Base-by-base conservation (phyloP, 306 rosid genomes). In the Quercus glauca region DNA sequence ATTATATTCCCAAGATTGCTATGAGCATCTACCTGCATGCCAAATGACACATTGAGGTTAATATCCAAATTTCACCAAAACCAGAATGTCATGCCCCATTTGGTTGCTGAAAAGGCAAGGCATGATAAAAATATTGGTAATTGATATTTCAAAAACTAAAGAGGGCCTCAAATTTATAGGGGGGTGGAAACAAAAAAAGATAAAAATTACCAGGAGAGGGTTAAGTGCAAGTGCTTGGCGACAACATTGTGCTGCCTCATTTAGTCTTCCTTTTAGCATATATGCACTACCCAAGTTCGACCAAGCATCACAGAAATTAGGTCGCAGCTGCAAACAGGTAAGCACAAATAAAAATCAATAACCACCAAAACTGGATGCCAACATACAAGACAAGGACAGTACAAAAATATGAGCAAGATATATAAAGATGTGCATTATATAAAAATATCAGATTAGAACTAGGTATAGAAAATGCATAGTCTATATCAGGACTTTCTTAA, bases 271-370 rank as follows among this genome's bases (percentile, higher is more conserved):
- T 86, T 96, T 96, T 61, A 97, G 89, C 99, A 96, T 96, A 89
- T 96, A 96, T 4, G 99, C 98, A 86, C 98, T 96, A 26, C 96
- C 98, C 73, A 96, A 80, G 87, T 96, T 96, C 79, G 99, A 93
- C 98, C 98, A 96, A 58, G 99, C 98, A 87, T 96, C 99, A 70
- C 93, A 87, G 82, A 96, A 96, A 88, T 87, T 91, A 69, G 99
- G 99, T 68, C 97, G 93, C 80, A 96, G 92, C 99, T 96, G 89
- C 81, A 86, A 17, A 49, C 17, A 49, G 53, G 17, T 49, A 70
- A 28, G 76, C 59, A 43, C 86, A 70, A 78, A 45, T 26, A 53
- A 73, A 61, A 63, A 76, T 18, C 43, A 28, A 58, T 63, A 69
- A 78, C 9, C 26, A 79, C 69, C 43, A 19, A 76, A 69, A 23